These are phyloP conservation scores for Didymella arachidicola DNA, from an alignment of 2,329 filamentous ascomycete genomes.

Conservation along the genomic window DNA sequence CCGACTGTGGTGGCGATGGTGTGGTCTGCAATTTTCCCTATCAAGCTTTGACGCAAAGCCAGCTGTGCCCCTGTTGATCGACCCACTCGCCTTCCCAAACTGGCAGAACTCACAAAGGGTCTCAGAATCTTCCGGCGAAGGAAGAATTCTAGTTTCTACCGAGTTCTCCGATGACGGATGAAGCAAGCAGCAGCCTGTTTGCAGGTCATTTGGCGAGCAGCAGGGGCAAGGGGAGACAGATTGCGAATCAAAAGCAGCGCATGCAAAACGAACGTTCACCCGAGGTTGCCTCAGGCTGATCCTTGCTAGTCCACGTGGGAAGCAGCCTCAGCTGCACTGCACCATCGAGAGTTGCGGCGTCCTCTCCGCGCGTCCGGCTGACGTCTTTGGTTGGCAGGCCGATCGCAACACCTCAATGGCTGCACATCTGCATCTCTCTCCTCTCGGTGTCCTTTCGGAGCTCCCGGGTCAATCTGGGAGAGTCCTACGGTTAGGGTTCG, in stretches of 20 bases:
- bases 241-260: constrained; percentile 37
- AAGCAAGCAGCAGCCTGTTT: constrained; percentile 19
- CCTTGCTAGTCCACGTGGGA: constrained; percentile 44
- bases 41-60: constrained; percentile 29
- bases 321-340: constrained; percentile 31
- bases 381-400: constrained; percentile 17
- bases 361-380: constrained; percentile 15
- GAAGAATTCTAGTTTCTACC: constrained; percentile 24
- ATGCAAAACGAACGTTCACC: constrained; percentile 30
- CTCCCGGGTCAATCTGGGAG: constrained; percentile 23
- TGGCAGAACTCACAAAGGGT: constrained; percentile 17
- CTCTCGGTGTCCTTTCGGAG: constrained; percentile 32
- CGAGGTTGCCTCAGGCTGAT: constrained; percentile 28
- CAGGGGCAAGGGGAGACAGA: constrained; percentile 34
- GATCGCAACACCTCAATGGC: constrained; percentile 22
- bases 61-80: constrained; percentile 33
- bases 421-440: constrained; percentile 24
- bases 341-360: constrained; percentile 7
- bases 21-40: constrained; percentile 22
- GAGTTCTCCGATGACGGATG: constrained; percentile 22
- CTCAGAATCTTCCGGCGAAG: constrained; percentile 14
- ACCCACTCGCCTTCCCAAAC: constrained; percentile 10
- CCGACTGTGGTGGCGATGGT: constrained; percentile 30
- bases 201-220: constrained; percentile 25
- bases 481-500: constrained; percentile 20